Evolutionary conservation across 208 protist genomes (phyloP), one percentile per base, ranked within the genome.

Genomic region (Trypanosoma cruzi): DNA sequence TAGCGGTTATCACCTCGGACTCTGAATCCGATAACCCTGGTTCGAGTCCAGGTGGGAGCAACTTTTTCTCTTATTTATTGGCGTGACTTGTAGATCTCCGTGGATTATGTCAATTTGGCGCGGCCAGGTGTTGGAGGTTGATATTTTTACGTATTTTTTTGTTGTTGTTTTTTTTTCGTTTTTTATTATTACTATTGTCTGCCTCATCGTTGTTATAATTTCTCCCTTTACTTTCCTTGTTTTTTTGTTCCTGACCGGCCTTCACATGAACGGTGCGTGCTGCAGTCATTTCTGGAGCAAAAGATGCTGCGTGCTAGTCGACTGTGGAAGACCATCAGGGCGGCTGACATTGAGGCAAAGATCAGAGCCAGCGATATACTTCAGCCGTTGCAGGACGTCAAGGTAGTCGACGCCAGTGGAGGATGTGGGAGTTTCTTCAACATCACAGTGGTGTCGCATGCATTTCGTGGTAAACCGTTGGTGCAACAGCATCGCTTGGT

Each of bases 1-100:
- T 95, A 95, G 87, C 81, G 90, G 90, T 95, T 95, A 95, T 95
- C 85, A 93, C 85, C 81, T 80, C 85, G 84, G 90, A 91, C 87
- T 93, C 85, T 92, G 90, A 93, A 92, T 93, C 90, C 89, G 89
- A 84, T 86, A 91, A 92, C 86, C 89, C 86, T 93, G 89, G 86
- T 95, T 95, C 89, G 86, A 91, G 77, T 95, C 86, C 89, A 91
- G 89, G 89, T 92, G 84, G 89, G 86, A 95, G 85, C 79, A 75
- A n/a, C n/a, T 90, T 85, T 90, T n/a, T 48, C 1, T 62, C n/a
- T 48, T 36, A 3, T 13, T 20, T 36, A n/a, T n/a, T n/a, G n/a
- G n/a, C n/a, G n/a, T n/a, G n/a, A n/a, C n/a, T n/a, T n/a, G n/a
- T n/a, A 13, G 8, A 14, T 4, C 40, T 7, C 4, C 40, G 40